Base-by-base conservation (phyloP, 768 basidiomycete genomes). In the Fomitopsis pulvina region DNA sequence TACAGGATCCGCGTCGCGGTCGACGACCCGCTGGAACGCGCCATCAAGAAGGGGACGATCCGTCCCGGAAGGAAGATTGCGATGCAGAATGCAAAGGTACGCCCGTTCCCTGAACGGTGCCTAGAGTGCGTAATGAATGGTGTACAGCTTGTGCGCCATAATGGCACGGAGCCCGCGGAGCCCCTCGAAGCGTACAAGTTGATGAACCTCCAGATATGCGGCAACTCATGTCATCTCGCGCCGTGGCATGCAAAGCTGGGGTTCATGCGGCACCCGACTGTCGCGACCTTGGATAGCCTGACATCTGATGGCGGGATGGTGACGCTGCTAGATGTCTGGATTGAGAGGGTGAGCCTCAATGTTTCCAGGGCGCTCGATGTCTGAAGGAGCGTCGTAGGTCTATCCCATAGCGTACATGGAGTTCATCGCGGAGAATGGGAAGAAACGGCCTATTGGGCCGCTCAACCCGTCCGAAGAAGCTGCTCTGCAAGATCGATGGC, bases 231-330 rank as follows among this genome's bases (percentile, higher is more conserved):
- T 1, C 85, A 87, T 53, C 72, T 94, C 46, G 87, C 85, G 3
- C 78, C 83, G 0, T 99, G 96, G 96, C 80, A 96, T 60, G 73
- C 83, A 1, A 89, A 85, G 56, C 76, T 99, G 5, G 96, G 96
- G 6, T 91, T 91, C 60, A 78, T 78, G 51, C 68, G 59, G 21
- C 68, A 69, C 3, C 83, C 82, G 1, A 87, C 77, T 58, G 72
- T 94, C 24, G 80, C 90, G 0, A 87, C 87, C 0, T 68, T 98
- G 54, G 76, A 82, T 50, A 89, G 86, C 60, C 66, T 99, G 44
- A 83, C 84, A 0, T 63, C 81, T 0, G 88, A 94, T 58, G 96
- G 96, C 0, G 96, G 95, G 0, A 55, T 72, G 6, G 77, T 95
- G 0, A 71, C 85, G 6, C 74, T 84, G 7, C 72, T 94, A 75